Evolutionary conservation across 1,284 basidiomycete genomes (phyloP).

Genomic region (Paramarasmius palmivorus): DNA sequence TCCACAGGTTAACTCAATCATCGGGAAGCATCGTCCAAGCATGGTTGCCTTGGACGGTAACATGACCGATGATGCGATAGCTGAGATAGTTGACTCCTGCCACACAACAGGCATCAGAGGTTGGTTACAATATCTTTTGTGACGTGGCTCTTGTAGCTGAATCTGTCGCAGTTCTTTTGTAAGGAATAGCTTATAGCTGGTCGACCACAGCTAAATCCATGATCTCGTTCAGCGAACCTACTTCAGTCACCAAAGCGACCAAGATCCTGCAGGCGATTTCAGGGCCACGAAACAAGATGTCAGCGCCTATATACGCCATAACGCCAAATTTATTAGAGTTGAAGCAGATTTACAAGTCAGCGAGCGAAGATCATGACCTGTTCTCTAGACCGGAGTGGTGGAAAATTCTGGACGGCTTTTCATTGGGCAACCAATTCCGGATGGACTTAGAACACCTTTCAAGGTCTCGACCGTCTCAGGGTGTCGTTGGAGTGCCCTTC

Average conservation of each 20-base stretch:
- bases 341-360: constrained; percentile 59
- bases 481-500: constrained; percentile 52
- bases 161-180: constrained; percentile 57
- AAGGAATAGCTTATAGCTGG: constrained; percentile 22
- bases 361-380: constrained; percentile 45
- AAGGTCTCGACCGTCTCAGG: constrained; percentile 40
- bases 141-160: no score
- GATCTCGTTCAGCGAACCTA: constrained; percentile 69
- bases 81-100: constrained; percentile 52
- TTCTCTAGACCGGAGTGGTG: constrained; percentile 64
- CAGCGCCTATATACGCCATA: constrained; percentile 61
- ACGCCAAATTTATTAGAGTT: constrained; percentile 86
- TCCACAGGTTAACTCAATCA: constrained; percentile 41
- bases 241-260: constrained; percentile 79
- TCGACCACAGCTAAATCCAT: not conserved
- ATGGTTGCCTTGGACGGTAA: constrained; percentile 88
- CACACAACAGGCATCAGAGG: constrained; percentile 46
- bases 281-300: constrained; percentile 14
- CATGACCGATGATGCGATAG: constrained; percentile 56
- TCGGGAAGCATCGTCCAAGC: constrained; percentile 46
- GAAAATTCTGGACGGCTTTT: constrained; percentile 60
- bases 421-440: constrained; percentile 64
- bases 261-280: constrained; percentile 52
- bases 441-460: constrained; percentile 63
- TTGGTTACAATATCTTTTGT: constrained; percentile 33